These are phyloP conservation scores for Beauveria sp. DNA, from an alignment of 2,329 filamentous ascomycete genomes.

Conservation along the genomic window DNA sequence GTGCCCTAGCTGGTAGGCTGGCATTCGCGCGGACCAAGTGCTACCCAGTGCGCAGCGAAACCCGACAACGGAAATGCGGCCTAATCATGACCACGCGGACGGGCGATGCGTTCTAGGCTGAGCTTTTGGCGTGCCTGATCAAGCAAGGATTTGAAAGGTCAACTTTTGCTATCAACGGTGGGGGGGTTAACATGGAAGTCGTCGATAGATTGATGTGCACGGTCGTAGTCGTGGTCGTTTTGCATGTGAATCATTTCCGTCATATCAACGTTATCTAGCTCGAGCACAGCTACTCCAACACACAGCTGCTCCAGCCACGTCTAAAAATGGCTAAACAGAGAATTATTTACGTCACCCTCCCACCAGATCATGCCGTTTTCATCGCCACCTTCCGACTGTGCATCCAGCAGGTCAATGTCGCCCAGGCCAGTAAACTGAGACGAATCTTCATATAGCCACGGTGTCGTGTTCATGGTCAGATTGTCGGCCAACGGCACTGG, in stretches of 20 bases:
- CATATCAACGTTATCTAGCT: not conserved
- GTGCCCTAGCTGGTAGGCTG: not conserved
- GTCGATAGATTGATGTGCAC: no score
- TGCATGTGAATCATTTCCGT: not conserved
- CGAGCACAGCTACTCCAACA: not conserved
- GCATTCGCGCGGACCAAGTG: not conserved
- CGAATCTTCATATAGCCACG: constrained; percentile 36
- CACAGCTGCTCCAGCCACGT: not conserved
- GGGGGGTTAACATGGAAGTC: no score
- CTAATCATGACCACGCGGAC: not conserved
- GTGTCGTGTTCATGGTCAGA: constrained; percentile 33
- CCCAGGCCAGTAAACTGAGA: constrained; percentile 31
- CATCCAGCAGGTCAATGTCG: constrained; percentile 27
- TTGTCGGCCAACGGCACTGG: constrained; percentile 25
- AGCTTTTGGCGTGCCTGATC: not conserved
- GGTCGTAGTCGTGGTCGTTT: no score
- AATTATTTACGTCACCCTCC: constrained; percentile 32
- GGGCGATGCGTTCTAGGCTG: not conserved
- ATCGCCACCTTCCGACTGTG: constrained; percentile 19
- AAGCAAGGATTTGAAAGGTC: not conserved
- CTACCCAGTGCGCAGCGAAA: not conserved
- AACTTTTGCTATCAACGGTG: not conserved
- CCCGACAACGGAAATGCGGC: not conserved
- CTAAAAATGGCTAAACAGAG: constrained; percentile 32
- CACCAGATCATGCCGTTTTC: constrained; percentile 29